A percentile compares a stretch with the other conserved stretches of the same genome.
phyloP scores from a whole-genome alignment of 1,139 yeast genomes.

The Hansenula sp. region DNA sequence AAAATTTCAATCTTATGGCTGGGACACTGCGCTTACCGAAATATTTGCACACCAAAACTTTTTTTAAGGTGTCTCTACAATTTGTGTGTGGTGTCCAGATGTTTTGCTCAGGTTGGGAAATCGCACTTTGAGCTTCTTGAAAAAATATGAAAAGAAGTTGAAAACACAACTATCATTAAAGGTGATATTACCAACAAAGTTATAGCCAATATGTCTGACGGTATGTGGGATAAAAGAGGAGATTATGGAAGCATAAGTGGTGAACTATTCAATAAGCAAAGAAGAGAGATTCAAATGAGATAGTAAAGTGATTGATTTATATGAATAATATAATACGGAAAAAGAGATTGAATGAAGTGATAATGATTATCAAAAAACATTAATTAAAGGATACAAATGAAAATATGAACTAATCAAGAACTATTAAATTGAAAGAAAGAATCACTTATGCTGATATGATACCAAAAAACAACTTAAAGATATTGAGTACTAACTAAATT shows the following conservation, averaged over 20 bases:
- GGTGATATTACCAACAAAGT: not conserved
- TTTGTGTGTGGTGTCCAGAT: constrained; percentile 3
- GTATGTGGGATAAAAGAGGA: constrained; percentile 12
- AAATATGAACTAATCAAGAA: too few species aligned
- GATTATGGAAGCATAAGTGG: not conserved
- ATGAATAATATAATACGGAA: too few species aligned
- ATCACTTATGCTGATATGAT: not conserved
- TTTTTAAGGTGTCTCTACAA: not conserved
- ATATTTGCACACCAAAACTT: not conserved
- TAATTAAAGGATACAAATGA: not conserved
- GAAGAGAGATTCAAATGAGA: not conserved
- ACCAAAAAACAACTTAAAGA: too few species aligned
- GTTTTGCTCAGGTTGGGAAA: too few species aligned
- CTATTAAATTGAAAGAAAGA: not conserved
- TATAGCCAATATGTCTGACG: constrained; percentile 22
- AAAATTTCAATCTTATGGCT: too few species aligned
- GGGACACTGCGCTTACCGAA: constrained; percentile 1
- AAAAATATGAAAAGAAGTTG: constrained; percentile 7
- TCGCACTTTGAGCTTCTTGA: not conserved
- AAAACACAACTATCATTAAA: not conserved
- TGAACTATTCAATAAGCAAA: not conserved
- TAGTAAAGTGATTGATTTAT: not conserved
- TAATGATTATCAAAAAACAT: not conserved
- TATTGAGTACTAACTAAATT: constrained; percentile 14
- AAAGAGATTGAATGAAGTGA: not conserved